Evolutionary conservation across 2,329 filamentous ascomycete species (phyloP).

Genomic region (Epichloe elymi): DNA sequence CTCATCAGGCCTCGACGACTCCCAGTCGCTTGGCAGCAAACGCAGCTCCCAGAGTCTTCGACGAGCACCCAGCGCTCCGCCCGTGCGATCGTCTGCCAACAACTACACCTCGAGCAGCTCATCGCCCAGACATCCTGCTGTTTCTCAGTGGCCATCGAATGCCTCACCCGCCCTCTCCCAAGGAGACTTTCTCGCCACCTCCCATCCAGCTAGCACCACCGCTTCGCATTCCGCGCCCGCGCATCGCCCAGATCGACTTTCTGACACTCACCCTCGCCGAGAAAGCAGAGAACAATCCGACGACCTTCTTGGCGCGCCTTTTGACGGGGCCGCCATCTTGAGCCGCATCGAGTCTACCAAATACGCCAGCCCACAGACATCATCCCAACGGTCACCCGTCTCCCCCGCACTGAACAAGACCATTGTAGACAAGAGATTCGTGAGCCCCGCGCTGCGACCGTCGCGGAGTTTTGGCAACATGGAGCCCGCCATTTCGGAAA

Average conservation of each 20-base stretch:
- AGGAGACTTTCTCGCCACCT: conserved; percentile 30
- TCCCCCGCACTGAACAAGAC: conserved; percentile 32
- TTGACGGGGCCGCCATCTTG: conserved; percentile 50
- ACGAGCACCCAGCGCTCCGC: conserved; percentile 47
- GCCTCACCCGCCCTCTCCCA: conserved; percentile 32
- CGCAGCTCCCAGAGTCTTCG: conserved; percentile 50
- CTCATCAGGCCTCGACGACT: conserved; percentile 41
- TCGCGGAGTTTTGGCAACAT: conserved; percentile 41
- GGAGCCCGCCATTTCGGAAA: conserved; percentile 26
- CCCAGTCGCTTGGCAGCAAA: conserved; percentile 46
- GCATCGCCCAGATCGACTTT: conserved; percentile 11
- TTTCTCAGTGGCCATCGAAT: conserved; percentile 28
- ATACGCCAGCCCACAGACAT: conserved; percentile 19
- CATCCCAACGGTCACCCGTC: conserved; percentile 17
- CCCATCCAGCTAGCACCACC: conserved; percentile 1
- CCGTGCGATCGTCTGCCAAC: conserved; percentile 31
- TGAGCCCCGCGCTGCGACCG: conserved; percentile 45
- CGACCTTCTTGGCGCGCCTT: conserved; percentile 51
- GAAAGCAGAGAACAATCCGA: conserved; percentile 28
- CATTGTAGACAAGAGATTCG: conserved; percentile 37
- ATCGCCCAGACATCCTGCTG: conserved; percentile 33
- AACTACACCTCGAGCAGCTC: conserved; percentile 37
- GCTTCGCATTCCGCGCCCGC: conserved; percentile 7
- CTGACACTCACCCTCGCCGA: conserved; percentile 9
- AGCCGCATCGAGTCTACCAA: conserved; percentile 44